A percentile compares a stretch with the other conserved stretches of the same genome.
Conservation (phyloP, 1,284 basidiomycete genomes). For the Apiotrichum sp. region DNA sequence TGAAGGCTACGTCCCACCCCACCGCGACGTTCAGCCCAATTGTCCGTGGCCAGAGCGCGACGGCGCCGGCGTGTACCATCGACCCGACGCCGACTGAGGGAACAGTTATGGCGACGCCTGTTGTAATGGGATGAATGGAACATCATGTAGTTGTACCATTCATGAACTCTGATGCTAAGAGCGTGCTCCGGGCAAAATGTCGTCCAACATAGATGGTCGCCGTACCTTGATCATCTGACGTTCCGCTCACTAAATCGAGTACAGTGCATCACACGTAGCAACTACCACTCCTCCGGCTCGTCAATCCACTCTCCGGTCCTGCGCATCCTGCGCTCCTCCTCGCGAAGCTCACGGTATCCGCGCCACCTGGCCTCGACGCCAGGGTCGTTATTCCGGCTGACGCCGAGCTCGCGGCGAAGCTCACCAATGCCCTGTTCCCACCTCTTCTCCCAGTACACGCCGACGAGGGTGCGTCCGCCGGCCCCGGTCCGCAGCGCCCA, state of each 20-base stretch:
- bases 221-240: too few species aligned
- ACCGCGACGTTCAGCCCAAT: constrained; percentile 15
- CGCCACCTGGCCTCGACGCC: constrained; percentile 44
- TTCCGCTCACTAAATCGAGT: too few species aligned
- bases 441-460: constrained; percentile 91
- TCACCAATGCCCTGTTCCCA: constrained; percentile 80
- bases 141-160: too few species aligned
- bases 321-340: constrained; percentile 42
- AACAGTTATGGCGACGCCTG: too few species aligned
- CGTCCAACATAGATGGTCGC: too few species aligned
- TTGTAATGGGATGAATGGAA: too few species aligned
- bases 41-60: constrained; percentile 19
- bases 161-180: too few species aligned
- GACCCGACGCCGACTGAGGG: too few species aligned
- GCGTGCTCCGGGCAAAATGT: too few species aligned
- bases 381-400: constrained; percentile 43
- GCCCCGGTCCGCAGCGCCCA: constrained; percentile 84
- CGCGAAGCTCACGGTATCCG: constrained; percentile 45
- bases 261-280: too few species aligned
- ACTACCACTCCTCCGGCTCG: constrained; percentile 45
- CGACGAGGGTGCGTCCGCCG: constrained; percentile 66
- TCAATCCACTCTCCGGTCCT: constrained; percentile 44
- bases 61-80: constrained; percentile 16
- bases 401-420: constrained; percentile 73
- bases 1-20: constrained; percentile 18